Conservation (phyloP, 176 grass and related monocot genomes). For the Raddia guianensis region DNA sequence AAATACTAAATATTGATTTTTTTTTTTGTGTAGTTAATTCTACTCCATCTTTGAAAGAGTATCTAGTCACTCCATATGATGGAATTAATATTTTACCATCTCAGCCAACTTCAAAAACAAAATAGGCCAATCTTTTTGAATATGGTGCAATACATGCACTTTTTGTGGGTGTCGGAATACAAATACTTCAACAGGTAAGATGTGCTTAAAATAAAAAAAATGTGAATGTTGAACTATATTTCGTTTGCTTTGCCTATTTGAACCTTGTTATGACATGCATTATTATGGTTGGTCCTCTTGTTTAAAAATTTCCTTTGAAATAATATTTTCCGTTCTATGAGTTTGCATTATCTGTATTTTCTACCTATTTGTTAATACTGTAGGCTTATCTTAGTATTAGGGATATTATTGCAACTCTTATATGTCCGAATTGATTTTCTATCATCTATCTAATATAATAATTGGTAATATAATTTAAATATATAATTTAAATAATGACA, state of each 20-base stretch:
- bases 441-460: too few species aligned
- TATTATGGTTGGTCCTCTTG: not conserved
- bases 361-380: too few species aligned
- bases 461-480: too few species aligned
- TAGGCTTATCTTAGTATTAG: too few species aligned
- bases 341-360: too few species aligned
- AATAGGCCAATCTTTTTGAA: constrained; percentile 54
- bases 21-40: not conserved
- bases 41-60: too few species aligned
- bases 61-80: too few species aligned
- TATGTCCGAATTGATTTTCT: too few species aligned
- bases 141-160: constrained; percentile 52
- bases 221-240: not conserved
- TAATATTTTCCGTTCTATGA: not conserved
- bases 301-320: not conserved
- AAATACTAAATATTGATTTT: not conserved
- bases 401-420: too few species aligned
- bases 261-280: too few species aligned
- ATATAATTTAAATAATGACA: too few species aligned
- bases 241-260: not conserved
- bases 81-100: too few species aligned
- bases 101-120: not conserved
- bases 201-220: not conserved
- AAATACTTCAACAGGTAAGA: constrained; percentile 75
- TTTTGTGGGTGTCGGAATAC: constrained; percentile 54